A percentile compares a stretch with the other conserved stretches of the same genome.
These are phyloP conservation scores for Cladobotryum protrusum DNA, from an alignment of 2,329 filamentous ascomycete species.

Conservation along the genomic window DNA sequence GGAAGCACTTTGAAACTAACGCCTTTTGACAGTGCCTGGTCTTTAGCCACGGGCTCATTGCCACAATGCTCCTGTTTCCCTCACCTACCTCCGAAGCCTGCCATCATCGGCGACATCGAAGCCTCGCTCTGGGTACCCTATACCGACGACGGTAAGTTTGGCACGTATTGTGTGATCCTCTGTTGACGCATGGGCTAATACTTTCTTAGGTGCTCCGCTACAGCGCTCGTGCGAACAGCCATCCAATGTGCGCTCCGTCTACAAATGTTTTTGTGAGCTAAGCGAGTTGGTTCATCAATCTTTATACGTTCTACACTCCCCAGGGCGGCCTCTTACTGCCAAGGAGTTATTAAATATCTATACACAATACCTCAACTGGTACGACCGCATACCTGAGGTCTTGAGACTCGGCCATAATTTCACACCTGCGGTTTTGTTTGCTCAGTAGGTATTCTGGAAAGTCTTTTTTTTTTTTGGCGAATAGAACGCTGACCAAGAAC, in stretches of 20 bases:
- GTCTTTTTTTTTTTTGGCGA: not conserved
- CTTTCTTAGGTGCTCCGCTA: slow-evolving; percentile 40
- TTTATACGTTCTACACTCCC: slow-evolving; percentile 66
- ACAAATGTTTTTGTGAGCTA: slow-evolving; percentile 63
- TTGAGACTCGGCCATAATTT: slow-evolving; percentile 62
- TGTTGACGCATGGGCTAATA: slow-evolving; percentile 1
- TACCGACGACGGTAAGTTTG: slow-evolving; percentile 48
- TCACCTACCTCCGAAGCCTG: slow-evolving; percentile 52
- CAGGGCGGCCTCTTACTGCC: slow-evolving; percentile 58
- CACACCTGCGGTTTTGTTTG: slow-evolving; percentile 65
- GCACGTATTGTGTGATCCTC: not conserved
- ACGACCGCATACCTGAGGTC: slow-evolving; percentile 58
- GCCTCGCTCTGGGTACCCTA: slow-evolving; percentile 54
- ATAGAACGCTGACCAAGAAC: no score
- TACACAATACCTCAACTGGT: slow-evolving; percentile 65
- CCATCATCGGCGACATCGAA: slow-evolving; percentile 55
- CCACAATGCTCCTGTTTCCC: slow-evolving; percentile 54
- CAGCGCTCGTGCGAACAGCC: slow-evolving; percentile 54
- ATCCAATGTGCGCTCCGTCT: slow-evolving; percentile 62
- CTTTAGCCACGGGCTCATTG: slow-evolving; percentile 55
- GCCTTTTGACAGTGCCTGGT: slow-evolving; percentile 49
- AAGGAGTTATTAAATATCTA: slow-evolving; percentile 59
- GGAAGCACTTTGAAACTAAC: slow-evolving; percentile 15
- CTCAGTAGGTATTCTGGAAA: slow-evolving; percentile 52
- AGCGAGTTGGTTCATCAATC: slow-evolving; percentile 69